Conservation (phyloP, 192 early-diverging fungal species). For the Linderina pennispora region DNA sequence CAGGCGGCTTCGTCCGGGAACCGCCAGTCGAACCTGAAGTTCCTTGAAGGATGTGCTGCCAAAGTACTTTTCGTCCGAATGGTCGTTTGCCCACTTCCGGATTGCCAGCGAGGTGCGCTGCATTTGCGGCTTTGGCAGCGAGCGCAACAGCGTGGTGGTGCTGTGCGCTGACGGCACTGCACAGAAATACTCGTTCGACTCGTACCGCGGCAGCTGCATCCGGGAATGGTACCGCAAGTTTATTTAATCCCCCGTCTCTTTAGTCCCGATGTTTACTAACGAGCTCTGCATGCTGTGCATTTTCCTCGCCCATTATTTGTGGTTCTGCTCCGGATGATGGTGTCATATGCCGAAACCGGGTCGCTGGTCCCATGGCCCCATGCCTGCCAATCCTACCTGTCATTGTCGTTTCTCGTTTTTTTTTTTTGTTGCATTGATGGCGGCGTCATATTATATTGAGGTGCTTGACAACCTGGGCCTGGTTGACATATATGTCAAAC, state of each 20-base stretch:
- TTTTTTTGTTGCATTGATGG: conserved; percentile 1
- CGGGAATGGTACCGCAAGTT: conserved; percentile 50
- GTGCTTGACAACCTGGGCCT: conserved; percentile 31
- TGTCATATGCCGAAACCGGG: too few relatives aligned
- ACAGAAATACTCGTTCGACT: conserved; percentile 82
- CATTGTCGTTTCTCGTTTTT: background rate
- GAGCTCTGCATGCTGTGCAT: background rate
- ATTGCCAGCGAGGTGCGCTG: conserved; percentile 73
- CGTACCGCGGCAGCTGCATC: conserved; percentile 45
- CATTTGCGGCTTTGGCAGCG: conserved; percentile 73
- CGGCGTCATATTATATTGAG: conserved; percentile 32
- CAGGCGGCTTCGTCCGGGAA: conserved; percentile 36
- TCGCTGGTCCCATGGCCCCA: too few relatives aligned
- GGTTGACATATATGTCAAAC: conserved; percentile 30
- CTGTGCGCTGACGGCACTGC: conserved; percentile 83
- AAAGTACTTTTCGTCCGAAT: conserved; percentile 92
- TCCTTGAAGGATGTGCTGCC: conserved; percentile 82
- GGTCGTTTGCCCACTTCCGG: conserved; percentile 87
- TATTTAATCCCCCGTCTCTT: too few relatives aligned
- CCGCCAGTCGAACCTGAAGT: conserved; percentile 52
- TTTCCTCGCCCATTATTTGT: background rate
- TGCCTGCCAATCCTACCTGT: background rate
- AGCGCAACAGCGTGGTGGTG: conserved; percentile 71
- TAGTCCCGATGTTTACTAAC: too few relatives aligned
- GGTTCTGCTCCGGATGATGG: background rate